These are phyloP conservation scores for Lepiota venenata DNA, from an alignment of 768 basidiomycete species.

Conservation along the genomic window DNA sequence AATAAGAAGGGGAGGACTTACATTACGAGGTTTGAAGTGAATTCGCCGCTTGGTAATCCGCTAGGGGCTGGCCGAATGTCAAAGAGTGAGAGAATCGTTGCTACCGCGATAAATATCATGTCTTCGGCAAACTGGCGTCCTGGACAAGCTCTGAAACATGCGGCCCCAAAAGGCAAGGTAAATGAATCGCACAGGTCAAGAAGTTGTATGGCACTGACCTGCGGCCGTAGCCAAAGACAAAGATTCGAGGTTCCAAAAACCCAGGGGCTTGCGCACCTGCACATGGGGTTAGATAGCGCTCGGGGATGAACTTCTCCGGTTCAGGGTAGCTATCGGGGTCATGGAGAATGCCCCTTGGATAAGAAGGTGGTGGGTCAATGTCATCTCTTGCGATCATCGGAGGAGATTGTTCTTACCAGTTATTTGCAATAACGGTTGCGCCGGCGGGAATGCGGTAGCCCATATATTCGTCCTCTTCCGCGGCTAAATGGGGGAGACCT, in stretches of 20 bases:
- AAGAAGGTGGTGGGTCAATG: background rate
- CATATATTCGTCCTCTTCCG: conserved; percentile 15
- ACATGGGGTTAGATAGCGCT: conserved; percentile 13
- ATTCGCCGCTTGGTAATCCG: conserved; percentile 2
- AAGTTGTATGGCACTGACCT: background rate
- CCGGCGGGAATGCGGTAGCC: conserved; percentile 18
- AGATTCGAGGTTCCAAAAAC: background rate
- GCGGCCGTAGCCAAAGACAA: conserved; percentile 9
- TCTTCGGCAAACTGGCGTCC: conserved; percentile 23
- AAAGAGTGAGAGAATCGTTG: conserved; percentile 22
- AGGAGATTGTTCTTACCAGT: conserved; percentile 10
- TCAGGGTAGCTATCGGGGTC: conserved; percentile 16
- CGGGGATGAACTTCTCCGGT: conserved; percentile 17
- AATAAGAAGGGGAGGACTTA: background rate
- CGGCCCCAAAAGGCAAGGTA: no score
- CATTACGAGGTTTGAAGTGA: conserved; percentile 5
- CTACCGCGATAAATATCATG: conserved; percentile 19
- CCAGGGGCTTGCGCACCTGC: background rate
- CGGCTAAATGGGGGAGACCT: conserved; percentile 16
- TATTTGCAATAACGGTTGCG: conserved; percentile 17
- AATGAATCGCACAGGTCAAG: background rate
- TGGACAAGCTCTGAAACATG: conserved; percentile 20
- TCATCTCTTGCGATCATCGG: background rate
- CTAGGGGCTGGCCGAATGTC: conserved; percentile 13
- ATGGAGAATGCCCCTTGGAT: conserved; percentile 24